Evolutionary conservation across 768 basidiomycete genomes (phyloP), one percentile per base, ranked within the genome.

Genomic region (Panaeolus cyanescens): DNA sequence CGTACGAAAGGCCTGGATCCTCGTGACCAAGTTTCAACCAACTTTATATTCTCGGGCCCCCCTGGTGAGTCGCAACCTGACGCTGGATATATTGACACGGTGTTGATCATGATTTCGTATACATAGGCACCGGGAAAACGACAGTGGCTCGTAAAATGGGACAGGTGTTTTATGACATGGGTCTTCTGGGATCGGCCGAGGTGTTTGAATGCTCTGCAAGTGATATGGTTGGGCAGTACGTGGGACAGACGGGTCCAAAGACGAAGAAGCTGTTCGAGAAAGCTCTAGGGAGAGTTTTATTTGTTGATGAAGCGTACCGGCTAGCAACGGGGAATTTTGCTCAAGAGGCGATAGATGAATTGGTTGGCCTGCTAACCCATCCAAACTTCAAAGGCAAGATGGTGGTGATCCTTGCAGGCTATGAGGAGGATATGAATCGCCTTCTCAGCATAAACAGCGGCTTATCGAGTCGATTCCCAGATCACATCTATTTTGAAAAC

Each of bases 221-320:
- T 1, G 90, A 91, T 62, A 77, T 91, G 31, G 83, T 90, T 1
- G 90, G 85, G 1, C 78, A 89, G 65, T 90, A 85, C 55, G 83
- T 90, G 8, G 89, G 89, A 5, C 88, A 90, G 0, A 90, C 89
- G 0, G 90, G 89, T 0, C 88, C 87, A 0, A 89, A 89, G 70
- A 86, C 85, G 1, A 77, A 72, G 64, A 77, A 83, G 57, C 66
- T 85, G 1, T 83, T 91, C 53, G 85, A 88, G 50, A 86, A 84
- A 68, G 89, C 87, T 0, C 77, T 88, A 0, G 89, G 89, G 0
- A 80, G 82, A 39, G 88, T 91, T 3, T 76, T 90, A 0, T 90
- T 91, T 74, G 78, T 90, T 56, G 89, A 90, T 58, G 89, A 91
- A 62, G 89, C 89, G 0, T 91, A 91, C 65, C 77, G 88, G 25